phyloP scores from a whole-genome alignment of 2,329 filamentous ascomycete genomes.

The Cyphellophora attinorum region DNA sequence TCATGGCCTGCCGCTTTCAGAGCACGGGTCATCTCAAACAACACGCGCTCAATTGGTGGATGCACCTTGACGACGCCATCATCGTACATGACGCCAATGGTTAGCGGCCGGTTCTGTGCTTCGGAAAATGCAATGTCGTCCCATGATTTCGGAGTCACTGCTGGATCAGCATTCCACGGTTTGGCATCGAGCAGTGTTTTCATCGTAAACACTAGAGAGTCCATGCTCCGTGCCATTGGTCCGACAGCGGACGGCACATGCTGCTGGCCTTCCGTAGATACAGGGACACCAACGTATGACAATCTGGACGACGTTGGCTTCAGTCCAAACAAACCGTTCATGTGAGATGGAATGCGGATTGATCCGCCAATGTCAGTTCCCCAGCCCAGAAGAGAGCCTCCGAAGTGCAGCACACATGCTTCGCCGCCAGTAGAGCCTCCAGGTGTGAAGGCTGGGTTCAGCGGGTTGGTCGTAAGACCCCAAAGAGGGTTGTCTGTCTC shows the following conservation, averaged over 20 bases:
- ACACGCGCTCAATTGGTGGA: slow-evolving; percentile 13
- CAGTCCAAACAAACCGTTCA: slow-evolving; percentile 40
- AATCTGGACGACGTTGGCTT: slow-evolving; percentile 42
- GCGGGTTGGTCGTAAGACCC: slow-evolving; percentile 40
- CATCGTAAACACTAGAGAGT: slow-evolving; percentile 36
- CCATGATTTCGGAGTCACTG: slow-evolving; percentile 47
- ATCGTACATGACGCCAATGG: slow-evolving; percentile 13
- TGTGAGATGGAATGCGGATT: slow-evolving; percentile 38
- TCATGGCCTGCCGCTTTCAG: slow-evolving; percentile 44
- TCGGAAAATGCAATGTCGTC: slow-evolving; percentile 36
- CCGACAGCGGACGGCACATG: slow-evolving; percentile 56
- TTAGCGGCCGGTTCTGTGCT: slow-evolving; percentile 31
- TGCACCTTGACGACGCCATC: slow-evolving; percentile 16
- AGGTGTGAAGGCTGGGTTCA: slow-evolving; percentile 32
- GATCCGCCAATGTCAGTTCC: slow-evolving; percentile 46
- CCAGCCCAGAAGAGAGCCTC: slow-evolving; percentile 36
- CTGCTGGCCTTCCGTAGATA: slow-evolving; percentile 55
- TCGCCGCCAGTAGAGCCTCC: slow-evolving; percentile 41
- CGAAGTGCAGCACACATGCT: slow-evolving; percentile 27
- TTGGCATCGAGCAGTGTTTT: slow-evolving; percentile 25
- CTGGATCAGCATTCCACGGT: slow-evolving; percentile 48
- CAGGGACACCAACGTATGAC: slow-evolving; percentile 49
- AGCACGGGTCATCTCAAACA: slow-evolving; percentile 15
- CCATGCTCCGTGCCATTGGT: slow-evolving; percentile 45
- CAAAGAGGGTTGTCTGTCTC: slow-evolving; percentile 46